These are phyloP conservation scores for Mrakia hoshinonis DNA, from an alignment of 768 basidiomycete genomes.

Conservation along the genomic window DNA sequence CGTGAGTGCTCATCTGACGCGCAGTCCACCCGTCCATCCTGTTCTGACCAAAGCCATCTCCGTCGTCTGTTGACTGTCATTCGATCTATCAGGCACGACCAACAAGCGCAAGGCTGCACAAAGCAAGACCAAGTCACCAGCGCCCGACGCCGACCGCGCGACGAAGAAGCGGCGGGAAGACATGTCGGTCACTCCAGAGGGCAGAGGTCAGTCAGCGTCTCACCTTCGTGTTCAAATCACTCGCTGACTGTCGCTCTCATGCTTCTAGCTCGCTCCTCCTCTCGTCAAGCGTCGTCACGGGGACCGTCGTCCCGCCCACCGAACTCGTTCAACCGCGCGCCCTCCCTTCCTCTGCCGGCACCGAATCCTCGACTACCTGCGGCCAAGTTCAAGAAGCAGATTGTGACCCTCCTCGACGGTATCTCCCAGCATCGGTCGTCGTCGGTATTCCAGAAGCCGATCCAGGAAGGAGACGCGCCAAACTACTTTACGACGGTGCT, in stretches of 20 bases:
- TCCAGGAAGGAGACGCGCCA: slow-evolving; percentile 58
- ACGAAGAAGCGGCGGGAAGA: slow-evolving; percentile 21
- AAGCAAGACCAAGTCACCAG: neutral
- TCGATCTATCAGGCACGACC: neutral
- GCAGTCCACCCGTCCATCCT: too few relatives aligned
- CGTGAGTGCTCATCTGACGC: too few relatives aligned
- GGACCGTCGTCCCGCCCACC: slow-evolving; percentile 3
- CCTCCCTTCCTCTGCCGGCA: slow-evolving; percentile 62
- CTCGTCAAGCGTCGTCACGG: neutral
- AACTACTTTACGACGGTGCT: slow-evolving; percentile 88
- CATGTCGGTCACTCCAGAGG: slow-evolving; percentile 13
- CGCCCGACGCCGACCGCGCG: slow-evolving; percentile 4
- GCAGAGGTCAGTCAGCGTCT: slow-evolving; percentile 29
- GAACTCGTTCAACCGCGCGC: neutral
- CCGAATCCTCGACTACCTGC: slow-evolving; percentile 55
- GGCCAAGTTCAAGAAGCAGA: slow-evolving; percentile 23
- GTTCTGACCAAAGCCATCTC: too few relatives aligned
- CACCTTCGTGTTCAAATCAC: slow-evolving; percentile 47
- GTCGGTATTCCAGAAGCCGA: slow-evolving; percentile 14
- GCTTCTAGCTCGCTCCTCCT: neutral
- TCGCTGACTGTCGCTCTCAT: slow-evolving; percentile 52
- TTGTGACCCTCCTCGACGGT: slow-evolving; percentile 50
- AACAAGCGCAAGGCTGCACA: slow-evolving; percentile 24
- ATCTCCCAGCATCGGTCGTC: slow-evolving; percentile 21
- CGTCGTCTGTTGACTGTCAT: neutral